Base-by-base conservation (phyloP, 2,329 filamentous ascomycete species). In the Sclerotinia sclerotiorum region DNA sequence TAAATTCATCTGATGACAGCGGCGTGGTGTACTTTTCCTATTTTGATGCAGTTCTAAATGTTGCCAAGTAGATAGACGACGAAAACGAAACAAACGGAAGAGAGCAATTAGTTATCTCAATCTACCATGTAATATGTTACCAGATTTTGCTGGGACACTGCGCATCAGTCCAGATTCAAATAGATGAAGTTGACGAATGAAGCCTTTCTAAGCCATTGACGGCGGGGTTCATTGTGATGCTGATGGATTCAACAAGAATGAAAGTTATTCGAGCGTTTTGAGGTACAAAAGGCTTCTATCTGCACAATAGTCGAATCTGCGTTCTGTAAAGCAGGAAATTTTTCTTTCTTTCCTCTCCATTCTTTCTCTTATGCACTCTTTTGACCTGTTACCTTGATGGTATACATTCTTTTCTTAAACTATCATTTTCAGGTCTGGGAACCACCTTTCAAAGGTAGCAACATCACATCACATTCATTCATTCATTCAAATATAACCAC, bases 321-420 rank as follows among this genome's bases (percentile, higher is more conserved):
- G 17, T 42, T 61, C 19, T 46, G 32, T 29, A 44, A 51, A 39
- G 44, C 29, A 61, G 32, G 55, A 67, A 65, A 8, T 21, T 17
- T 67, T 61, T 42, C 42, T 52, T 61, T 46, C 24, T 42, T 48
- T 66, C 64, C n/a, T 44, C 58, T 60, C 54, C 46, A 4, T 61
- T 67, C 39, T 11, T 29, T 60, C 39, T 67, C 35, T 42, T 48
- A n/a, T 67, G 19, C 24, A 13, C 44, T 67, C 10, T 21, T 42
- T 67, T 44, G 46, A 24, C 24, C 61, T 29, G 55, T 62, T 60
- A 17, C 65, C 65, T 62, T 62, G 65, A 67, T 46, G 65, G 55
- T 51, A 67, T 24, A 67, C 55, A 67, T 44, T 67, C 65, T 62
- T 67, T 67, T 61, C 44, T 51, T 44, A n/a, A 44, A 60, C 32